Evolutionary conservation across 805 yeast genomes (phyloP).

Genomic region (Spencermartinsiella europaea): DNA sequence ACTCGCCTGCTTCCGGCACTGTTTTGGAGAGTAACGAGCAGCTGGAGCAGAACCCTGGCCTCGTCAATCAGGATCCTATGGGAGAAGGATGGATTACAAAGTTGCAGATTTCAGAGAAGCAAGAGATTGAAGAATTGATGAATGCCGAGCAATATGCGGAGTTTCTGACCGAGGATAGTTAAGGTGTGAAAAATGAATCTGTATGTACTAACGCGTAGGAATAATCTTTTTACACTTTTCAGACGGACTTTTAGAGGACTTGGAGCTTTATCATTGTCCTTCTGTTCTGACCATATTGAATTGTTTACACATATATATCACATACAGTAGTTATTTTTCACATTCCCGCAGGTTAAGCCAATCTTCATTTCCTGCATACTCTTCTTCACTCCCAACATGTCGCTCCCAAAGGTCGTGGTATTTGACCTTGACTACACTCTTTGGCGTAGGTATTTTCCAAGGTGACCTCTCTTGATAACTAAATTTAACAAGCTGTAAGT

Average conservation of each 20-base stretch:
- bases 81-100: slow-evolving; percentile 93
- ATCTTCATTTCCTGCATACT: no score
- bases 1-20: slow-evolving; percentile 78
- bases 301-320: no score
- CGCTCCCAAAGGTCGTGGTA: slow-evolving; percentile 51
- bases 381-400: no score
- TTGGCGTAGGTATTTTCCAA: slow-evolving; percentile 50
- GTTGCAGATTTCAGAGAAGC: slow-evolving; percentile 49
- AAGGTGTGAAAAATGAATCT: no score
- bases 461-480: neutral
- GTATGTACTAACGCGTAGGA: no score
- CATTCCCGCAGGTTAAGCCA: no score
- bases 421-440: slow-evolving; percentile 73
- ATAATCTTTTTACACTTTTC: no score
- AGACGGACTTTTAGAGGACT: no score
- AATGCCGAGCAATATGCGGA: slow-evolving; percentile 31
- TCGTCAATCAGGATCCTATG: slow-evolving; percentile 84
- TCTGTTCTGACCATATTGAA: no score
- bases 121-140: slow-evolving; percentile 28
- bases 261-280: no score
- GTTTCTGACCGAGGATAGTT: slow-evolving; percentile 5
- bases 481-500: slow-evolving; percentile 16
- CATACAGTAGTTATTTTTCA: no score
- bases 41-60: slow-evolving; percentile 65
- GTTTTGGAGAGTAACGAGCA: slow-evolving; percentile 64